Conservation (phyloP, 2,329 filamentous ascomycete species). For the Torrubiella hemipterigena region DNA sequence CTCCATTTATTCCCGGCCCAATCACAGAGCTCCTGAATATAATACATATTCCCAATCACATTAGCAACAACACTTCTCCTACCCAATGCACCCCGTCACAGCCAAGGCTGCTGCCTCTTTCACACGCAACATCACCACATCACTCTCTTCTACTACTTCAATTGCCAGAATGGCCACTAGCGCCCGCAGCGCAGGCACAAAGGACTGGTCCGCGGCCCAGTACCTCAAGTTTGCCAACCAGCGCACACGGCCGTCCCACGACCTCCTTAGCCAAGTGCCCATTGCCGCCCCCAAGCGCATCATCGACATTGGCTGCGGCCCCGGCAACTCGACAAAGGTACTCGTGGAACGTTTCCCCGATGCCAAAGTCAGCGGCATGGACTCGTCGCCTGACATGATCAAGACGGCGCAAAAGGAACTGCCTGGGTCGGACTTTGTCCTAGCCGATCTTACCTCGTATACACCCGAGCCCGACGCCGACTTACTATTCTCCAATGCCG, state of each 20-base stretch:
- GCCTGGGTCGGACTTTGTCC: conserved; percentile 29
- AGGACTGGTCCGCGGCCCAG: conserved; percentile 38
- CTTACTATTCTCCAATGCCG: conserved; percentile 44
- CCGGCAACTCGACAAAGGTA: conserved; percentile 43
- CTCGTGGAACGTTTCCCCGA: conserved; percentile 33
- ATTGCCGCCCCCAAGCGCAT: conserved; percentile 28
- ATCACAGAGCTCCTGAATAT: too few relatives aligned
- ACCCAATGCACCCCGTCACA: too few relatives aligned
- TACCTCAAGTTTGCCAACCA: conserved; percentile 44
- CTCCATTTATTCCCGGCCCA: too few relatives aligned
- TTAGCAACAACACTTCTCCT: too few relatives aligned
- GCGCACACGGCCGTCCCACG: conserved; percentile 38
- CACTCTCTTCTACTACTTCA: too few relatives aligned
- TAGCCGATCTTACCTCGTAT: conserved; percentile 33
- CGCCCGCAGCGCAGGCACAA: too few relatives aligned
- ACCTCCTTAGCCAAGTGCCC: conserved; percentile 36
- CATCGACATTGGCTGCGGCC: conserved; percentile 48
- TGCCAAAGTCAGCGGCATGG: conserved; percentile 36
- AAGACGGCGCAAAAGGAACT: conserved; percentile 26
- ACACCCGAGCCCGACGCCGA: conserved; percentile 18
- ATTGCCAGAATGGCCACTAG: too few relatives aligned
- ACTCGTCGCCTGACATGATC: conserved; percentile 45
- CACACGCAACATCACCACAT: too few relatives aligned
- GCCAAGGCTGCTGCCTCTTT: too few relatives aligned
- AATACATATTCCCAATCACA: too few relatives aligned